Base-by-base conservation (phyloP, 768 basidiomycete species). In the Boletus rubescentipes region DNA sequence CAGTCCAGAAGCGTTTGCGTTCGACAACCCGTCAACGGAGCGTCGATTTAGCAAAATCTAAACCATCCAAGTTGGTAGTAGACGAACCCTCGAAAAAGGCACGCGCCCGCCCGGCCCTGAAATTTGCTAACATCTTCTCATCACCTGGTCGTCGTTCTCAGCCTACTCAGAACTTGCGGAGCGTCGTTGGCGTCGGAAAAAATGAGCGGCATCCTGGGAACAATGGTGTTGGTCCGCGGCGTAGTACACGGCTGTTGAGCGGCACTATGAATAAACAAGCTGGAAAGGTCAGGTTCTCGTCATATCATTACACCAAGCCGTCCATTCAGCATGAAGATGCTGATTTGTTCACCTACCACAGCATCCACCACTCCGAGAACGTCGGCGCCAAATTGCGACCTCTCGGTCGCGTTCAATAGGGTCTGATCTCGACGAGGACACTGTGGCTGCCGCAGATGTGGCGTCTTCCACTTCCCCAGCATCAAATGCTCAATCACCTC, bases 41-140 rank as follows among this genome's bases (percentile, higher is more conserved):
- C 68, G 70, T 73, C 51, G 75, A 75, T 67, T 43, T 66, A 62
- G 70, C 74, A 57, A 85, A 82, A 70, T 69, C 77, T 47, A 86
- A 85, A 70, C 71, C 79, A 60, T 78, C 76, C 67, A 89, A 87
- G 78, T 70, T 79, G 63, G 75, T 74, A 67, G 71, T 78, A 64
- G 86, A 86, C 74, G 85, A 87, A 72, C 81, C 84, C 71, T 76
- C 80, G 79, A 89, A 89, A 87, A 91, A 91, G 89, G 89, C 85
- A 89, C 84, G 87, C 85, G 84, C 83, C 80, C 87, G 85, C 84
- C 85, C 85, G 86, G 86, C 84, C 80, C 80, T 88, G 81, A 85
- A 82, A 77, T 83, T 87, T 86, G 79, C 84, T 87, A 88, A 88
- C 77, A 79, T 87, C 79, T 87, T 88, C 87, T 89, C 87, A 88